Percentiles rank a stretch among this genome's conserved stretches.
Conservation (phyloP, 192 early-diverging fungal genomes). For the Backusella liffmaniae region DNA sequence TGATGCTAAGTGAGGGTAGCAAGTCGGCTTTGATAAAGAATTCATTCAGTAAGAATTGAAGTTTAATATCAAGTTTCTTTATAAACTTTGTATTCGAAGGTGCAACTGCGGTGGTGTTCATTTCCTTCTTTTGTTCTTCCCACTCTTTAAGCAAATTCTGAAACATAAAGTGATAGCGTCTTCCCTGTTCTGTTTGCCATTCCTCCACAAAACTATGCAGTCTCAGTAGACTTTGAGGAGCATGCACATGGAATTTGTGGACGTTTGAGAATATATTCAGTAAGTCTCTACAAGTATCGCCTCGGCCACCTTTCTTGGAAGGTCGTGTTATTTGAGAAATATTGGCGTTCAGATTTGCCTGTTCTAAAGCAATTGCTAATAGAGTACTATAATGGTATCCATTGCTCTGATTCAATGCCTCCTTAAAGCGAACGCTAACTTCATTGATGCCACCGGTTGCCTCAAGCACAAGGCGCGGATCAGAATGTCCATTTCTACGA, state of each 20-base stretch:
- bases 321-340: slow-evolving; percentile 36
- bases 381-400: slow-evolving; percentile 14
- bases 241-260: slow-evolving; percentile 41
- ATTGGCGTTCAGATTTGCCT: slow-evolving; percentile 42
- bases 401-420: not conserved
- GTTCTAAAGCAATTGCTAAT: slow-evolving; percentile 42
- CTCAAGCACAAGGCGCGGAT: slow-evolving; percentile 15
- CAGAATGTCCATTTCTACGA: not conserved
- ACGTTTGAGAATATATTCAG: slow-evolving; percentile 50
- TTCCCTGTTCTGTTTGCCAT: slow-evolving; percentile 67
- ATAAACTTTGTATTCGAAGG: not conserved
- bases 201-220: slow-evolving; percentile 74
- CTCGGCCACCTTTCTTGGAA: slow-evolving; percentile 23
- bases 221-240: slow-evolving; percentile 67
- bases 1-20: slow-evolving; percentile 57
- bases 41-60: slow-evolving; percentile 60
- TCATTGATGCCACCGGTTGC: slow-evolving; percentile 15
- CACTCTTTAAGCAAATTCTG: slow-evolving; percentile 67
- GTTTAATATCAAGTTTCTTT: slow-evolving; percentile 51
- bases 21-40: slow-evolving; percentile 63
- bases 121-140: slow-evolving; percentile 54
- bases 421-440: slow-evolving; percentile 13
- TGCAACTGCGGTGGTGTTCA: not conserved
- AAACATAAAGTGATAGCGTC: slow-evolving; percentile 67
- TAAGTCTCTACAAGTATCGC: slow-evolving; percentile 30